These are phyloP conservation scores for Sesbania bispinosa DNA, from an alignment of 306 rosid species.

Conservation along the genomic window DNA sequence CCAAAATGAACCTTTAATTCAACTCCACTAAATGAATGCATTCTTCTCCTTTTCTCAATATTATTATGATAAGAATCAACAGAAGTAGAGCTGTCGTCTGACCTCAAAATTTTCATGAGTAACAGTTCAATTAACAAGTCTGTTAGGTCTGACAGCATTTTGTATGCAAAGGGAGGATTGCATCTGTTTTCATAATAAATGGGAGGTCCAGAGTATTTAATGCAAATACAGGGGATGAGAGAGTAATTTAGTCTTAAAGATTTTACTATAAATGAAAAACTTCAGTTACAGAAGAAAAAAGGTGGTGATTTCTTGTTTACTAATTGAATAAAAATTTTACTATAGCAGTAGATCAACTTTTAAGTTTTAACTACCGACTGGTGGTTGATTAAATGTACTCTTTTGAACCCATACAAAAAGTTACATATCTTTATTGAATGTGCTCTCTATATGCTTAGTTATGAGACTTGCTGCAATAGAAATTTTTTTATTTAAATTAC, in stretches of 20 bases:
- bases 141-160: background rate
- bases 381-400: too few relatives aligned
- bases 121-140: background rate
- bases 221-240: too few relatives aligned
- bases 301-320: constrained; percentile 5
- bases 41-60: background rate
- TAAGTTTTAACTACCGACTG: too few relatives aligned
- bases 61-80: background rate
- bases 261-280: too few relatives aligned
- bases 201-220: background rate
- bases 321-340: background rate
- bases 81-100: background rate
- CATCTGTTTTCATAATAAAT: background rate
- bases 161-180: background rate
- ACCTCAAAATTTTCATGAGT: background rate
- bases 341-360: background rate
- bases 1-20: too few relatives aligned
- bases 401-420: background rate
- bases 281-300: background rate
- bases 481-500: background rate
- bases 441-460: background rate
- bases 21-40: too few relatives aligned
- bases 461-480: background rate
- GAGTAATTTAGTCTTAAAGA: too few relatives aligned
- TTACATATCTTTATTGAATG: background rate